Conservation (phyloP, 1,284 basidiomycete genomes). For the Athelia sp. region DNA sequence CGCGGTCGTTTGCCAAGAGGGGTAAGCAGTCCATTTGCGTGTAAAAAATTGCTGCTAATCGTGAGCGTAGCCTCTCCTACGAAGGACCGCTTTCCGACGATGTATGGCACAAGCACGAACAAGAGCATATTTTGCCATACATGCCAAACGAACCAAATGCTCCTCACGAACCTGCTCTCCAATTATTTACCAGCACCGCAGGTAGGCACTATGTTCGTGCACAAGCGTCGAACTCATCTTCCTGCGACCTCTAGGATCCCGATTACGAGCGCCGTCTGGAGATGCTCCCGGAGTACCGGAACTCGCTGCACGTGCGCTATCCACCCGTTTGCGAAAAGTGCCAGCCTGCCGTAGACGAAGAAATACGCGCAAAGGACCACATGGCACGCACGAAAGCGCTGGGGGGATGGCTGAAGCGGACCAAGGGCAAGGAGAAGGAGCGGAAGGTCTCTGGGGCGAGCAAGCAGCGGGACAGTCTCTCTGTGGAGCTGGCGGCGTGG, state of each 20-base stretch:
- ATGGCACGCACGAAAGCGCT: slow-evolving; percentile 80
- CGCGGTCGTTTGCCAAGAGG: slow-evolving; percentile 65
- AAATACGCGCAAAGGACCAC: slow-evolving; percentile 70
- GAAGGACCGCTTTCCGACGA: slow-evolving; percentile 60
- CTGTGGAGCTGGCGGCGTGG: slow-evolving; percentile 51
- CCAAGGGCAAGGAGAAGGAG: slow-evolving; percentile 51
- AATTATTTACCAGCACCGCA: slow-evolving; percentile 76
- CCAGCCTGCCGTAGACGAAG: slow-evolving; percentile 73
- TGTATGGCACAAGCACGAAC: slow-evolving; percentile 45
- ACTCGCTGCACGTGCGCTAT: slow-evolving; percentile 75
- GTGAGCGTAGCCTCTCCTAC: slow-evolving; percentile 50
- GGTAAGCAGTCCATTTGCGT: slow-evolving; percentile 40
- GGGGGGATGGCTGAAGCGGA: slow-evolving; percentile 60
- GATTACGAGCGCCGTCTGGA: slow-evolving; percentile 60
- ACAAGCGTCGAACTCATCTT: too few relatives aligned
- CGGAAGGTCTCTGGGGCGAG: slow-evolving; percentile 36
- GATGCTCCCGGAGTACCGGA: slow-evolving; percentile 64
- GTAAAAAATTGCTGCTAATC: slow-evolving; percentile 2
- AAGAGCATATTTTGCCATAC: slow-evolving; percentile 66
- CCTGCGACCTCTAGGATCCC: slow-evolving; percentile 56
- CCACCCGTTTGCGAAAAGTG: slow-evolving; percentile 81
- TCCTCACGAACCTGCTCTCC: slow-evolving; percentile 80
- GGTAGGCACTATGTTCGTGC: slow-evolving; percentile 40
- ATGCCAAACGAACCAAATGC: slow-evolving; percentile 87
- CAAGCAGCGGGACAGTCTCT: slow-evolving; percentile 35